These are phyloP conservation scores for Grosmannia penicillata DNA, from an alignment of 2,329 filamentous ascomycete species.

Conservation along the genomic window DNA sequence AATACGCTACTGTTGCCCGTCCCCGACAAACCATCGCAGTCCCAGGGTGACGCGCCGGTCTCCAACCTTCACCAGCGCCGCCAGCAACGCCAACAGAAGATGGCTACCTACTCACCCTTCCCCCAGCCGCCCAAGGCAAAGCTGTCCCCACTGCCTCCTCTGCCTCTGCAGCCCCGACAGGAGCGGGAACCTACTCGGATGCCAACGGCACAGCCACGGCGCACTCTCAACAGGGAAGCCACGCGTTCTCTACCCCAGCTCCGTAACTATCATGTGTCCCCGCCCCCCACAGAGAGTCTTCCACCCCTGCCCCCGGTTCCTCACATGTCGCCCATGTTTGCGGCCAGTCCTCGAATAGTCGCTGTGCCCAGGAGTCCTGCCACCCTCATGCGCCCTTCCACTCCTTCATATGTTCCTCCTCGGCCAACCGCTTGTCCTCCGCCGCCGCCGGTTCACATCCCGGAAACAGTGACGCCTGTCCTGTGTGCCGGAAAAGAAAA, in stretches of 20 bases:
- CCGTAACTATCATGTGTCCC: not conserved
- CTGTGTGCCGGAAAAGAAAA: not conserved
- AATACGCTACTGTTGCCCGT: not conserved
- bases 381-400: not conserved
- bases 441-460: slow-evolving; percentile 3
- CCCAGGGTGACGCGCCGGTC: not conserved
- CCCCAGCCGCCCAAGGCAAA: slow-evolving; percentile 1
- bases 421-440: not conserved
- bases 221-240: slow-evolving; percentile 4
- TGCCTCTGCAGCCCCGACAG: not conserved
- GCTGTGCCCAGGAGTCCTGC: not conserved
- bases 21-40: not conserved
- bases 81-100: slow-evolving; percentile 7
- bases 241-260: slow-evolving; percentile 10
- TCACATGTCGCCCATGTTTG: slow-evolving; percentile 2
- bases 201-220: not conserved
- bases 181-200: not conserved
- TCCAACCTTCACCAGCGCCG: slow-evolving; percentile 7
- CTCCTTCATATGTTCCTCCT: not conserved
- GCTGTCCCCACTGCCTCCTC: slow-evolving; percentile 2
- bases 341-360: not conserved
- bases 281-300: slow-evolving; percentile 5
- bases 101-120: slow-evolving; percentile 4
- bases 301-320: slow-evolving; percentile 7
- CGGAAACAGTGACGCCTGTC: not conserved